These are phyloP conservation scores for Dryas octopetala DNA, from an alignment of 306 rosid genomes.

Conservation along the genomic window DNA sequence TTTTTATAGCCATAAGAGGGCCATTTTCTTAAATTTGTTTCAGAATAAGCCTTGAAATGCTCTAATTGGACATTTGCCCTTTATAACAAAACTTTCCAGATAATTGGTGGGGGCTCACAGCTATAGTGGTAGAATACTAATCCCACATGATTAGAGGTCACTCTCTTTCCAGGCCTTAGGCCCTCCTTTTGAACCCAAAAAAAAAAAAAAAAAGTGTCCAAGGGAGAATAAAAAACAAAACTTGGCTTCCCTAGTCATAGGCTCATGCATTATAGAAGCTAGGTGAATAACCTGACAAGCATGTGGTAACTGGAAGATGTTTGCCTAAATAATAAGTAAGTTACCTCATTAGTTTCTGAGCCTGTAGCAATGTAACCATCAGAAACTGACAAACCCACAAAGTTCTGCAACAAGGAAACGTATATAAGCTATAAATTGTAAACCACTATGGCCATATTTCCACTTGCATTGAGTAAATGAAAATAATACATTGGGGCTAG, in stretches of 20 bases:
- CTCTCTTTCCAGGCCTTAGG: not conserved
- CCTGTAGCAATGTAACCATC: constrained; percentile 98
- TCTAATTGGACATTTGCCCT: no score
- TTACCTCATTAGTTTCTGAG: constrained; percentile 97
- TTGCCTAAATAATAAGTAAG: not conserved
- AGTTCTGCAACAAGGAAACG: constrained; percentile 66
- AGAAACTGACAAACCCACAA: constrained; percentile 87
- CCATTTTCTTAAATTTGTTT: not conserved
- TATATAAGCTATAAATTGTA: constrained; percentile 20
- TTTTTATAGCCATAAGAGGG: not conserved
- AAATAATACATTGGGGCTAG: constrained; percentile 1
- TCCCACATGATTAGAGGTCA: not conserved
- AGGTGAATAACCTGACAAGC: constrained; percentile 10
- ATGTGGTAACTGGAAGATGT: not conserved
- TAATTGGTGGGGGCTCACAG: not conserved
- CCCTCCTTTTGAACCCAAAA: not conserved
- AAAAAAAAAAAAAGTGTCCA: not conserved
- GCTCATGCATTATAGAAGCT: not conserved
- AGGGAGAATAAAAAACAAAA: not conserved
- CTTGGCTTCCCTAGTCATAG: not conserved
- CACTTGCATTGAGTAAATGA: not conserved
- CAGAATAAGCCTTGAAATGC: not conserved
- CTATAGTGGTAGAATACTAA: not conserved
- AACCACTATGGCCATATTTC: not conserved
- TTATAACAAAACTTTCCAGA: not conserved